A percentile compares a stretch with the other conserved stretches of the same genome.
These are phyloP conservation scores for Verruconis gallopava DNA, from an alignment of 2,329 filamentous ascomycete species.

Conservation along the genomic window DNA sequence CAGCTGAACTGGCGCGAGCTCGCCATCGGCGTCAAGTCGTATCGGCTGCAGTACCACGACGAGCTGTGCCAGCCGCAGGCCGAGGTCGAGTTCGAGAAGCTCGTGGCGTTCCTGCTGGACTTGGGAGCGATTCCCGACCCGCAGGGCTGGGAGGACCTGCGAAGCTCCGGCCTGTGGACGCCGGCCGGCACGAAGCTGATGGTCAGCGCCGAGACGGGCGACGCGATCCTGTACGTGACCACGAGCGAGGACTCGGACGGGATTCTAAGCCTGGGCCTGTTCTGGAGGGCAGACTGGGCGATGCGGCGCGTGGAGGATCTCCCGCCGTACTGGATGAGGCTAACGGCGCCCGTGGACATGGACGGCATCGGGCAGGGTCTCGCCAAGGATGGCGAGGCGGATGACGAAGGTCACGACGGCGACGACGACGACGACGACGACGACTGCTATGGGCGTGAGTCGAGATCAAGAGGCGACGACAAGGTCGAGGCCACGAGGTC, in stretches of 20 bases:
- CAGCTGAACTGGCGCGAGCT: conserved; percentile 54
- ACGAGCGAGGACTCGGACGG: conserved; percentile 20
- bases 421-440: conserved; percentile 2
- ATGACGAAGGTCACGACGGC: conserved; percentile 8
- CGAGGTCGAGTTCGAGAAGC: conserved; percentile 43
- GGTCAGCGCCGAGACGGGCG: conserved; percentile 12
- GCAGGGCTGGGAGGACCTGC: conserved; percentile 34
- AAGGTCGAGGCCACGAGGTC: neutral
- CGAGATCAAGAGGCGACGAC: neutral
- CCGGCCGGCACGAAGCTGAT: conserved; percentile 19
- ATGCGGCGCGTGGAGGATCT: conserved; percentile 14
- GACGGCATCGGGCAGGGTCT: conserved; percentile 11
- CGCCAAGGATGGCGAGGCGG: conserved; percentile 12
- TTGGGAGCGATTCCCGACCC: conserved; percentile 48
- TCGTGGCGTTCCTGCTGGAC: conserved; percentile 50
- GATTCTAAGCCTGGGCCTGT: conserved; percentile 15
- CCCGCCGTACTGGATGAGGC: conserved; percentile 18
- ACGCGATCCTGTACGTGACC: conserved; percentile 17
- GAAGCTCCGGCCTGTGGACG: conserved; percentile 18
- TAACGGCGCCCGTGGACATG: conserved; percentile 11
- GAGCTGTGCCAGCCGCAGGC: conserved; percentile 35
- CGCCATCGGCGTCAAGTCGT: conserved; percentile 47
- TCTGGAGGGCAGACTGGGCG: conserved; percentile 17
- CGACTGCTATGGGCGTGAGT: too few relatives aligned
- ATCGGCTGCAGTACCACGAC: conserved; percentile 49